A percentile compares a stretch with the other conserved stretches of the same genome.
Evolutionary conservation across 2,329 filamentous ascomycete species (phyloP).

Genomic region (Lachnellula hyalina): DNA sequence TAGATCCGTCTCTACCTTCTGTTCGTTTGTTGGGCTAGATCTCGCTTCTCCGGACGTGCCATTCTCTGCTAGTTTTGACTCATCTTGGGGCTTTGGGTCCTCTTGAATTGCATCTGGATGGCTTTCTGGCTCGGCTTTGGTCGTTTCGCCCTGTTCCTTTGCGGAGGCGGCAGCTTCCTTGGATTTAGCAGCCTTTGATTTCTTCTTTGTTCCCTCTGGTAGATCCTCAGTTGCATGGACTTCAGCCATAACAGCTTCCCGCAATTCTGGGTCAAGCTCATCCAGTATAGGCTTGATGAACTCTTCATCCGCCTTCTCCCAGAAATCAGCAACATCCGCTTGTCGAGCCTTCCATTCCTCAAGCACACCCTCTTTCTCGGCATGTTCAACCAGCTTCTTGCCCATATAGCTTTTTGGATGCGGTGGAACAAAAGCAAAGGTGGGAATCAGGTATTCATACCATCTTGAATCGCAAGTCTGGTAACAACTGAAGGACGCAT

Average conservation of each 20-base stretch:
- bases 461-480: constrained; percentile 90
- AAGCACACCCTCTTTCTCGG: constrained; percentile 66
- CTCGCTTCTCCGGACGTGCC: not conserved
- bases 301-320: constrained; percentile 75
- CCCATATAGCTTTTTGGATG: constrained; percentile 84
- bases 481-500: constrained; percentile 90
- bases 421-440: constrained; percentile 85
- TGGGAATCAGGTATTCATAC: constrained; percentile 96
- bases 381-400: constrained; percentile 72
- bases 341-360: constrained; percentile 65
- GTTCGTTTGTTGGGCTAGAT: not conserved
- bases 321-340: constrained; percentile 74
- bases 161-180: not conserved
- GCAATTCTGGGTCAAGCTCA: constrained; percentile 57
- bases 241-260: constrained; percentile 56
- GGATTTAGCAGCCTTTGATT: constrained; percentile 11
- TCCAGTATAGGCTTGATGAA: constrained; percentile 68
- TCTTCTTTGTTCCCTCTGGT: constrained; percentile 14
- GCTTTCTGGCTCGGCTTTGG: not conserved
- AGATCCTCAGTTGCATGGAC: constrained; percentile 41
- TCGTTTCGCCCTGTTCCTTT: constrained; percentile 2
- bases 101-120: not conserved
- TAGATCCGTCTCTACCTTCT: not conserved
- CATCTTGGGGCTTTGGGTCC: not conserved
- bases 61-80: not conserved